phyloP scores from a whole-genome alignment of 805 yeast species.

The Saturnispora diversa region DNA sequence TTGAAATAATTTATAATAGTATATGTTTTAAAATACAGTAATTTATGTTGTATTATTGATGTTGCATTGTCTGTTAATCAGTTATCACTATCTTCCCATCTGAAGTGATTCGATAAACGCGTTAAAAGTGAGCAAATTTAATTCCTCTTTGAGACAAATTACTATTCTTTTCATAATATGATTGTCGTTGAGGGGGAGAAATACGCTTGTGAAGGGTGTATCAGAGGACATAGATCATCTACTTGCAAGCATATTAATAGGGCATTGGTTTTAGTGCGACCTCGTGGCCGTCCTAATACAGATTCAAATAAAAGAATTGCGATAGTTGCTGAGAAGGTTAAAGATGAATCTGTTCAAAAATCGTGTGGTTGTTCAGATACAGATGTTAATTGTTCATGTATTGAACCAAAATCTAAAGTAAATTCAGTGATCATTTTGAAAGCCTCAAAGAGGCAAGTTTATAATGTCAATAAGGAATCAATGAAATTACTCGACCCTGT shows the following conservation, averaged over 20 bases:
- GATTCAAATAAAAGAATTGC: constrained; percentile 54
- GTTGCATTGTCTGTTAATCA: no score
- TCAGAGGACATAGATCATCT: constrained; percentile 87
- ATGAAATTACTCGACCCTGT: constrained; percentile 29
- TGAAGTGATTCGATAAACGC: no score
- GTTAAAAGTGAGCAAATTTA: constrained; percentile 5
- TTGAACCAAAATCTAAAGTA: constrained; percentile 7
- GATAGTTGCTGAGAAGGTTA: constrained; percentile 39
- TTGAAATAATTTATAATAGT: no score
- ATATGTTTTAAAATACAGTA: no score
- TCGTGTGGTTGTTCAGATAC: constrained; percentile 8
- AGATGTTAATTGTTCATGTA: no score
- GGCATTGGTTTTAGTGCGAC: constrained; percentile 75
- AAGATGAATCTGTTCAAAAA: no score
- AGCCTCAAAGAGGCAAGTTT: constrained; percentile 31
- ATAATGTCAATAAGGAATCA: constrained; percentile 30
- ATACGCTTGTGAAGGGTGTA: constrained; percentile 80
- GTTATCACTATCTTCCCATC: no score
- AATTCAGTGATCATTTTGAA: constrained; percentile 27
- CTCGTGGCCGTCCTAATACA: constrained; percentile 79
- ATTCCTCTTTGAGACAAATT: neutral
- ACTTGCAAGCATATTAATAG: constrained; percentile 76
- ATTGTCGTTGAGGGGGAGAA: constrained; percentile 71
- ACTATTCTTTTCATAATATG: constrained; percentile 35
- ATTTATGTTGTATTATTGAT: no score